A percentile compares a stretch with the other conserved stretches of the same genome.
These are phyloP conservation scores for Zhuliangozyma parablackwelliae DNA, from an alignment of 1,139 yeast species.

Conservation along the genomic window DNA sequence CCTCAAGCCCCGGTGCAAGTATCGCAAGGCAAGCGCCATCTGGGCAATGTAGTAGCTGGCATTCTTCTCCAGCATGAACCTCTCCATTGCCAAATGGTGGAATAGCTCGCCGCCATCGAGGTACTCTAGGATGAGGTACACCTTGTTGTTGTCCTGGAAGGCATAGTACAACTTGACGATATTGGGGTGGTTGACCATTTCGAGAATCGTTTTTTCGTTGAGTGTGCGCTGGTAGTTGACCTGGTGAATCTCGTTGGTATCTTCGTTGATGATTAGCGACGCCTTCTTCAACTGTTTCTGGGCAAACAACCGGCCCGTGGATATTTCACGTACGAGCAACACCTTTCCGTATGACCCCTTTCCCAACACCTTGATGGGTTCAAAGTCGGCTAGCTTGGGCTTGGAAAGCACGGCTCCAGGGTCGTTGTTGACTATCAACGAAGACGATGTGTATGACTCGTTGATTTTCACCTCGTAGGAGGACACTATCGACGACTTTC, in stretches of 20 bases:
- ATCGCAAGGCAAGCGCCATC: constrained; percentile 74
- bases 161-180: constrained; percentile 88
- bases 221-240: constrained; percentile 36
- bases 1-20: constrained; percentile 68
- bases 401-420: constrained; percentile 11
- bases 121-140: constrained; percentile 78
- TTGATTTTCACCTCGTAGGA: constrained; percentile 13
- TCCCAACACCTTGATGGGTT: constrained; percentile 77
- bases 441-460: constrained; percentile 10
- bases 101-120: constrained; percentile 93
- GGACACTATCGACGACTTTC: constrained; percentile 15
- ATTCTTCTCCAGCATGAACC: constrained; percentile 60
- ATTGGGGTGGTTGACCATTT: constrained; percentile 65
- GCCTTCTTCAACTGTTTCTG: constrained; percentile 88
- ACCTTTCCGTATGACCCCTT: constrained; percentile 93
- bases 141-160: constrained; percentile 76
- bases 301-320: constrained; percentile 72
- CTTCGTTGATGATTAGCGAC: constrained; percentile 34
- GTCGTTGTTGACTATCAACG: constrained; percentile 14
- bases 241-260: constrained; percentile 30
- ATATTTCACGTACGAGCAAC: constrained; percentile 61
- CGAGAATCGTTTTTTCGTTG: constrained; percentile 40
- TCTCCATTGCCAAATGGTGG: constrained; percentile 61
- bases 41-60: constrained; percentile 86
- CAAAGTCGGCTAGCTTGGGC: constrained; percentile 56